A percentile compares a stretch with the other conserved stretches of the same genome.
Evolutionary conservation across 495 filamentous ascomycete species (phyloP).

Genomic region (Penicillium subrubescens): DNA sequence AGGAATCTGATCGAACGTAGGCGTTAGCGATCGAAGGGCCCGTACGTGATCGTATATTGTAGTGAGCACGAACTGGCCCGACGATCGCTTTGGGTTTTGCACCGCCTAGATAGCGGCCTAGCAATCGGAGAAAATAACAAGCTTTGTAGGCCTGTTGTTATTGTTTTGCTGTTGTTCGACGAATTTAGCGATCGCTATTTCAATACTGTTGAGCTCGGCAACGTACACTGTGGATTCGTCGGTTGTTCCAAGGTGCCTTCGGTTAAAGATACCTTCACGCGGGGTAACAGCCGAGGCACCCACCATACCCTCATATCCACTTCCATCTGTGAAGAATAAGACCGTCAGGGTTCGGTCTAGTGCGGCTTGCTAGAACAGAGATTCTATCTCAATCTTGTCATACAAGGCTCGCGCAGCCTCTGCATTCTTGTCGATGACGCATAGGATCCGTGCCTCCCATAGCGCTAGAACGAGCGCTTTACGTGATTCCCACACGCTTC

Average conservation of each 20-base stretch:
- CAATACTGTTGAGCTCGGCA: not conserved
- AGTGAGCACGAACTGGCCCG: too few relatives aligned
- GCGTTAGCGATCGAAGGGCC: too few relatives aligned
- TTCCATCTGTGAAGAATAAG: not conserved
- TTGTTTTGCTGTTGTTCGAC: not conserved
- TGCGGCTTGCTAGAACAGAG: not conserved
- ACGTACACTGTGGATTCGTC: too few relatives aligned
- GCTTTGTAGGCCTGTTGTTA: too few relatives aligned
- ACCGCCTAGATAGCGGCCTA: not conserved
- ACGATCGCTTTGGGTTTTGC: not conserved
- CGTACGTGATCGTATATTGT: too few relatives aligned
- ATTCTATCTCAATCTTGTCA: not conserved
- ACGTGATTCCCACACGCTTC: not conserved
- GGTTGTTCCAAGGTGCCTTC: too few relatives aligned
- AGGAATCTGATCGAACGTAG: too few relatives aligned
- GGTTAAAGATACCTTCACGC: too few relatives aligned
- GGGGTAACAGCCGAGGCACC: not conserved
- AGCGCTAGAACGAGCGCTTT: not conserved
- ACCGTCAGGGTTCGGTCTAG: not conserved
- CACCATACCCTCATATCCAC: not conserved
- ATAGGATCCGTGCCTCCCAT: not conserved
- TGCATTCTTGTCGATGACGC: not conserved
- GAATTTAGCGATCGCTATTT: not conserved
- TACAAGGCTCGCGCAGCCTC: not conserved
- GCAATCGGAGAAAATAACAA: not conserved